Percentiles rank a stretch among this genome's conserved stretches.
Conservation (phyloP, 2,329 filamentous ascomycete species). For the Apiospora hydei region DNA sequence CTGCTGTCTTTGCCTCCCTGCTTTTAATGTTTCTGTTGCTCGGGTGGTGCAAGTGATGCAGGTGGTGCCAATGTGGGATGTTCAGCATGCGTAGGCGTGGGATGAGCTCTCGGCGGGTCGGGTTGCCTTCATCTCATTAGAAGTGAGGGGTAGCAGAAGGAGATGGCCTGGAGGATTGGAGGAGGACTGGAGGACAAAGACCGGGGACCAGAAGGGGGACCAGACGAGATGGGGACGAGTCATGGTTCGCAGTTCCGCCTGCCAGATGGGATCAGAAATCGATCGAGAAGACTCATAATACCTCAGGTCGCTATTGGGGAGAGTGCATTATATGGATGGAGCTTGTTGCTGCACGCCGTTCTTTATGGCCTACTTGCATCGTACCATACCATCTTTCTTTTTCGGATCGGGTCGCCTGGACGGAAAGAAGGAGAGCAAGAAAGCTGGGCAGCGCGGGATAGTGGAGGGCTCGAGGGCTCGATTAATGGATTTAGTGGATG, state of each 20-base stretch:
- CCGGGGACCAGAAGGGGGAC: conserved; percentile 3
- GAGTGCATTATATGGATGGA: not conserved
- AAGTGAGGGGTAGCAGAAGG: not conserved
- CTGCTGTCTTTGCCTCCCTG: not conserved
- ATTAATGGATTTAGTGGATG: not conserved
- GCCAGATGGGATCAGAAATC: not conserved
- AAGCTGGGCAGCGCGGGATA: not conserved
- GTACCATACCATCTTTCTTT: not conserved
- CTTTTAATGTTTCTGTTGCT: not conserved
- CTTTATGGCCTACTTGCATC: not conserved
- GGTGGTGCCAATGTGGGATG: conserved; percentile 19
- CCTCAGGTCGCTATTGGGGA: not conserved
- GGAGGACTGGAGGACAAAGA: not conserved
- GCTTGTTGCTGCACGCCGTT: not conserved
- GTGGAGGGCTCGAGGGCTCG: not conserved
- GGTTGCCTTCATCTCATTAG: conserved; percentile 4
- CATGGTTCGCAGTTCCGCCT: not conserved
- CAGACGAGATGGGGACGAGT: not conserved
- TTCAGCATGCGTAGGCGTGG: conserved; percentile 4
- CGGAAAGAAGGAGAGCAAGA: not conserved
- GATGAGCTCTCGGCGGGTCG: not conserved
- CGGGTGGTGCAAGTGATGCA: conserved; percentile 6
- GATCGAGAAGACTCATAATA: not conserved
- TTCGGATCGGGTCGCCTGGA: not conserved
- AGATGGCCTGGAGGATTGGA: no score